These are phyloP conservation scores for Amphichorda felina DNA, from an alignment of 2,329 filamentous ascomycete species.

Conservation along the genomic window DNA sequence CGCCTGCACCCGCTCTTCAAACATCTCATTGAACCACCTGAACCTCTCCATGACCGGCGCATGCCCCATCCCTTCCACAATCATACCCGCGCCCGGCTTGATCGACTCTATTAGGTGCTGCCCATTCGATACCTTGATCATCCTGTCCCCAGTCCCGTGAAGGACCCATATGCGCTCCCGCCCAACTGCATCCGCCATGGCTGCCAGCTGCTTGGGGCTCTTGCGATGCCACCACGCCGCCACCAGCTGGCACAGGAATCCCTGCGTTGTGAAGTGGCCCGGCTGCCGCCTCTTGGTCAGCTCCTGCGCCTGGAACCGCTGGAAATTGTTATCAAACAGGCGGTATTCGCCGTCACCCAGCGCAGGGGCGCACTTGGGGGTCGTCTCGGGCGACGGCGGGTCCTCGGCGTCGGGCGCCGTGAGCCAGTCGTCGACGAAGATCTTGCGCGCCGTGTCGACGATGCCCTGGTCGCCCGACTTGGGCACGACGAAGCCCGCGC, in stretches of 20 bases:
- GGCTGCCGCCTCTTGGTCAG: conserved; percentile 56
- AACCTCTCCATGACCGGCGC: conserved; percentile 61
- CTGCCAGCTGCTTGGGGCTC: conserved; percentile 47
- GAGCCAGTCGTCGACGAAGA: conserved; percentile 59
- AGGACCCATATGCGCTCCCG: conserved; percentile 64
- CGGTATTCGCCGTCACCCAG: conserved; percentile 24
- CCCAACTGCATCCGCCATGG: conserved; percentile 57
- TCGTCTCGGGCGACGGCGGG: conserved; percentile 31
- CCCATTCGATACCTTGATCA: conserved; percentile 65
- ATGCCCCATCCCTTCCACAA: conserved; percentile 65
- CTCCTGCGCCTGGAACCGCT: conserved; percentile 74
- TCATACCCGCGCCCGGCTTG: conserved; percentile 44
- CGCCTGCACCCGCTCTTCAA: conserved; percentile 44
- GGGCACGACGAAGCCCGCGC: conserved; percentile 50
- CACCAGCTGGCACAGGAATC: conserved; percentile 66
- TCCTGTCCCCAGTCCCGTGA: conserved; percentile 65
- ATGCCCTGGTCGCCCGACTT: conserved; percentile 59
- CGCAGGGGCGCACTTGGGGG: conserved; percentile 23
- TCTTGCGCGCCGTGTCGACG: conserved; percentile 46
- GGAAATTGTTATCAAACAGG: conserved; percentile 62
- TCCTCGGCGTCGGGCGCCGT: conserved; percentile 43
- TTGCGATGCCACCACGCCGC: conserved; percentile 77
- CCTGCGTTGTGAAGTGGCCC: conserved; percentile 47
- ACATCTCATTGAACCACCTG: conserved; percentile 52
- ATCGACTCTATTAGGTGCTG: conserved; percentile 55